Conservation (phyloP, 148 eudicot species). For the Rheum nobile region DNA sequence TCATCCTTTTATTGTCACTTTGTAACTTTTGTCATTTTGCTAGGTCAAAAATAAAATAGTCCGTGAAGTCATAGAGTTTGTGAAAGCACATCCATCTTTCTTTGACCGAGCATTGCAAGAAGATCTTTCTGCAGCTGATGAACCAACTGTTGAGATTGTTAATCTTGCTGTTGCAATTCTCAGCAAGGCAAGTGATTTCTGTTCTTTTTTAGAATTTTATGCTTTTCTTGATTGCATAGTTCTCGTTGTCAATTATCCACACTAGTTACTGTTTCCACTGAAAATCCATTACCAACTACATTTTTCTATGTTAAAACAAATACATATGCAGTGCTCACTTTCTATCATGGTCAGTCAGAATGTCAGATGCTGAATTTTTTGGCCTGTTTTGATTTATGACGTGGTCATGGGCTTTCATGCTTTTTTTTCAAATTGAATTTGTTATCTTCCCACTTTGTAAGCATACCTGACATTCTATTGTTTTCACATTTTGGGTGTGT, state of each 20-base stretch:
- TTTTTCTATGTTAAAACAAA: not conserved
- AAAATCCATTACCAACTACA: not conserved
- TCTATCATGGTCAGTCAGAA: not conserved
- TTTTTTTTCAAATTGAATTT: not conserved
- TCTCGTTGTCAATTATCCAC: not conserved
- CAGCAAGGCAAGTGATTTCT: constrained; percentile 52
- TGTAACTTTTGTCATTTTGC: not conserved
- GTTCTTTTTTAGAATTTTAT: not conserved
- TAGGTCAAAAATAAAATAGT: constrained; percentile 94
- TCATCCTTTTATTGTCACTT: not conserved
- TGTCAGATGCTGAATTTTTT: too few species aligned
- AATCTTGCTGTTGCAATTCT: constrained; percentile 85
- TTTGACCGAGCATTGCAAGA: constrained; percentile 78
- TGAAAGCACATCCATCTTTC: constrained; percentile 69
- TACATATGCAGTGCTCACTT: not conserved
- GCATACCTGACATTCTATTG: too few species aligned
- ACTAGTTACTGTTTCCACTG: not conserved
- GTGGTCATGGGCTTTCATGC: not conserved
- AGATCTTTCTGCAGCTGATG: constrained; percentile 60
- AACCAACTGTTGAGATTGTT: constrained; percentile 58
- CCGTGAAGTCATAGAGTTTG: constrained; percentile 79
- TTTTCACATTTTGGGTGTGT: not conserved
- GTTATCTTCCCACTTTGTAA: not conserved
- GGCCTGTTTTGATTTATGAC: not conserved
- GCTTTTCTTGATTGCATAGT: not conserved